phyloP scores from a whole-genome alignment of 139 green algal genomes.

The Edaphochlamys debaryana region DNA sequence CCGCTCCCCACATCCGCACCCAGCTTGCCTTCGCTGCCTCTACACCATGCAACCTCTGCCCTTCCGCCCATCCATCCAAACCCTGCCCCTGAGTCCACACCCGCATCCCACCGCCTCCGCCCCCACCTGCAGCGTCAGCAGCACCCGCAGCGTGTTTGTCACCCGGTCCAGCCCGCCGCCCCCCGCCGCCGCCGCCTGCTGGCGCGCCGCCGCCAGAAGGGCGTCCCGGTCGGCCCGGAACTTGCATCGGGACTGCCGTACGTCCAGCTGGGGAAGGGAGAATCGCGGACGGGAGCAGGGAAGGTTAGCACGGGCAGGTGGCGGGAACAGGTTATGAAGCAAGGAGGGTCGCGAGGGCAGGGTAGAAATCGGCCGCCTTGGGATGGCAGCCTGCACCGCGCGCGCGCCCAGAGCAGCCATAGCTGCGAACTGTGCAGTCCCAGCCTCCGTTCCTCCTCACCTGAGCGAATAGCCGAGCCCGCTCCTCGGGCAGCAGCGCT shows the following conservation, averaged over 20 bases:
- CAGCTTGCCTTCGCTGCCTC: too few species aligned
- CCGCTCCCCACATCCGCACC: too few species aligned
- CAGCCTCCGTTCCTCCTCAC: too few species aligned
- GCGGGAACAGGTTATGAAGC: not conserved
- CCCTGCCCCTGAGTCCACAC: too few species aligned
- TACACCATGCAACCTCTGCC: too few species aligned
- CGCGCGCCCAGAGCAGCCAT: too few species aligned
- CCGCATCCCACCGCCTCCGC: too few species aligned
- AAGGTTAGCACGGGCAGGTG: not conserved
- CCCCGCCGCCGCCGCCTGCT: not conserved
- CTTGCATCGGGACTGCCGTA: conserved; percentile 31
- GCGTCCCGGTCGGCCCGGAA: conserved; percentile 1
- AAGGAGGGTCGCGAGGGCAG: not conserved
- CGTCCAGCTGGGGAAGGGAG: conserved; percentile 3
- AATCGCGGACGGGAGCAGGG: not conserved
- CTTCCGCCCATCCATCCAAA: too few species aligned
- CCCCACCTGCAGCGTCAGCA: conserved; percentile 16
- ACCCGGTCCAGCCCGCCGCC: not conserved
- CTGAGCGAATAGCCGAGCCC: not conserved
- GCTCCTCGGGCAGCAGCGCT: conserved; percentile 27
- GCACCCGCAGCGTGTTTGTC: not conserved
- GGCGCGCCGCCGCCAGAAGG: conserved; percentile 14
- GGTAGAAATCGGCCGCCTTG: too few species aligned
- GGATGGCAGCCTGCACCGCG: too few species aligned
- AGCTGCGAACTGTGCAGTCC: too few species aligned